Evolutionary conservation across 805 yeast species (phyloP).

Genomic region (Metschnikowia chrysomelidarum): DNA sequence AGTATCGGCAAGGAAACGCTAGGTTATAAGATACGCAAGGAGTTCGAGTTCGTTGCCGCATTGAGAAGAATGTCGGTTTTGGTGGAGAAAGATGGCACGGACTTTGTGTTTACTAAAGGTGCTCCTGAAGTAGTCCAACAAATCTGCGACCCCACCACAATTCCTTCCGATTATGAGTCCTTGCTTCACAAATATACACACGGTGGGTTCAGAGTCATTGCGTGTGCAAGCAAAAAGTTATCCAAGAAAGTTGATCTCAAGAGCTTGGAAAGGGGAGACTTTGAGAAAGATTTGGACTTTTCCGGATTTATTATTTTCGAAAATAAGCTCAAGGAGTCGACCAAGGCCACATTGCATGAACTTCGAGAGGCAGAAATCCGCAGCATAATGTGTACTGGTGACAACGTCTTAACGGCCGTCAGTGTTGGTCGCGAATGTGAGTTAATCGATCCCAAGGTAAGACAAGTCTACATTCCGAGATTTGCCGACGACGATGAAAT

Average conservation of each 20-base stretch:
- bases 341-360: conserved; percentile 57
- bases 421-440: conserved; percentile 89
- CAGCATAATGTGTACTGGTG: conserved; percentile 97
- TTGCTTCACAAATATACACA: conserved; percentile 84
- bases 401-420: conserved; percentile 89
- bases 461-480: conserved; percentile 52
- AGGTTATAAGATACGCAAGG: conserved; percentile 38
- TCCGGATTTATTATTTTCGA: conserved; percentile 91
- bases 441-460: conserved; percentile 46
- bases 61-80: conserved; percentile 90
- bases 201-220: conserved; percentile 92
- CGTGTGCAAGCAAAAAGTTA: conserved; percentile 72
- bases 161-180: conserved; percentile 76
- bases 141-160: conserved; percentile 65
- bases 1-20: conserved; percentile 18
- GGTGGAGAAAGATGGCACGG: conserved; percentile 30
- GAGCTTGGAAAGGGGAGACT: conserved; percentile 53
- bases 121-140: conserved; percentile 93
- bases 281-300: conserved; percentile 70
- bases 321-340: conserved; percentile 75
- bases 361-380: conserved; percentile 70
- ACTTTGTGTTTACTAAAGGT: conserved; percentile 69
- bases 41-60: conserved; percentile 81
- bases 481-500: conserved; percentile 38
- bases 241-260: conserved; percentile 8